Percentiles rank a stretch among this genome's conserved stretches.
Conservation (phyloP, 225 moss, liverwort and hornwort genomes). For the Physcomitrium patens region DNA sequence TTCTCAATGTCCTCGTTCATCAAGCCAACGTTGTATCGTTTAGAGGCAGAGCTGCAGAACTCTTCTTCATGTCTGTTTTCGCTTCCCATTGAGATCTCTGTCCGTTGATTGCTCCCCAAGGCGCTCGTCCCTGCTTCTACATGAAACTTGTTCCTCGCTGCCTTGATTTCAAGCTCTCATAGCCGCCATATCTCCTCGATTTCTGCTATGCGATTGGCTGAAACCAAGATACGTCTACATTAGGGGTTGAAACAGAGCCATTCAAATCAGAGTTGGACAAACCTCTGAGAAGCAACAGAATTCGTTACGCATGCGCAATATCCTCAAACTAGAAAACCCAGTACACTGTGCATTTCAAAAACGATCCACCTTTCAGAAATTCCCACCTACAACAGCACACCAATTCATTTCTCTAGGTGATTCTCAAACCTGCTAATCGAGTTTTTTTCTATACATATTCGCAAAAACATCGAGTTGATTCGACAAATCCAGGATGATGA, state of each 20-base stretch:
- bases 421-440: too few relatives aligned
- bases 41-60: slow-evolving; percentile 34
- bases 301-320: not conserved
- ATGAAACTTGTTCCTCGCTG: slow-evolving; percentile 39
- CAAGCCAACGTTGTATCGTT: slow-evolving; percentile 48
- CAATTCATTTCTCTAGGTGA: too few relatives aligned
- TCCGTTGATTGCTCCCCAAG: too few relatives aligned
- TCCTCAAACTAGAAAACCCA: not conserved
- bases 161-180: slow-evolving; percentile 77
- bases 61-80: slow-evolving; percentile 30
- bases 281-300: too few relatives aligned
- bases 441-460: too few relatives aligned
- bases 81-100: slow-evolving; percentile 35
- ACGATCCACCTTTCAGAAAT: too few relatives aligned
- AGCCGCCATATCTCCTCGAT: slow-evolving; percentile 98
- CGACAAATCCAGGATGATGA: not conserved
- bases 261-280: too few relatives aligned
- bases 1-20: slow-evolving; percentile 89
- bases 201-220: slow-evolving; percentile 96
- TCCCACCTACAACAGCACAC: too few relatives aligned
- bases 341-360: not conserved
- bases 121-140: slow-evolving; percentile 34
- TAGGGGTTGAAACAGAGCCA: not conserved
- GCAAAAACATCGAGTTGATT: not conserved
- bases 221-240: slow-evolving; percentile 10